Percentiles rank a stretch among this genome's conserved stretches.
Conservation (phyloP, 2,329 filamentous ascomycete genomes). For the Cyphellophora europaea region DNA sequence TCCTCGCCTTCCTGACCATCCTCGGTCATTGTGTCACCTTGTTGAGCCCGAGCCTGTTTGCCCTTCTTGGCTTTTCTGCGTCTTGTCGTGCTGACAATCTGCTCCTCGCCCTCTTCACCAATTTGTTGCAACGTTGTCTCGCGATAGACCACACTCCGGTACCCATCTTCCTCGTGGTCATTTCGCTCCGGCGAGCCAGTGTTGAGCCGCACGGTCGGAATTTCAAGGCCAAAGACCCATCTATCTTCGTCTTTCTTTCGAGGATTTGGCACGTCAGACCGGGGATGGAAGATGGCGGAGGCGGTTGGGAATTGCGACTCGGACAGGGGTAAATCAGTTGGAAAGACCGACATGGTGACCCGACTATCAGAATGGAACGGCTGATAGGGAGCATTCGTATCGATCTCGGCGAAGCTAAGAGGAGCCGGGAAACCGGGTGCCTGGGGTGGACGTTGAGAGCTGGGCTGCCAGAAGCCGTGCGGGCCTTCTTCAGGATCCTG, state of each 20-base stretch:
- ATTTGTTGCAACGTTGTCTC: slow-evolving; percentile 2
- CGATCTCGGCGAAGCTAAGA: slow-evolving; percentile 76
- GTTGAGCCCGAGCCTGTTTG: slow-evolving; percentile 55
- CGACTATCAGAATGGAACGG: slow-evolving; percentile 89
- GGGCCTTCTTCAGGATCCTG: slow-evolving; percentile 2
- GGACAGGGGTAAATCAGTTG: slow-evolving; percentile 24
- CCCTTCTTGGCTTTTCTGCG: slow-evolving; percentile 46
- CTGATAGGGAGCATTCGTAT: slow-evolving; percentile 90
- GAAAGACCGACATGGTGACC: slow-evolving; percentile 66
- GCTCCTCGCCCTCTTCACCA: slow-evolving; percentile 37
- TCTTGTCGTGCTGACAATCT: slow-evolving; percentile 74
- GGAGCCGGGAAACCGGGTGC: slow-evolving; percentile 29
- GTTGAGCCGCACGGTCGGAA: slow-evolving; percentile 39
- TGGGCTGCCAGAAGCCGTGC: slow-evolving; percentile 35
- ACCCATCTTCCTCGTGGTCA: slow-evolving; percentile 25
- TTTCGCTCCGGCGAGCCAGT: slow-evolving; percentile 36
- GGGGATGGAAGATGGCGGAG: slow-evolving; percentile 21
- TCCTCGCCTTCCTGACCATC: slow-evolving; percentile 53
- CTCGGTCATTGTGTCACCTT: slow-evolving; percentile 67
- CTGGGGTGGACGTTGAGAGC: neutral
- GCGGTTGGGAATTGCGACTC: slow-evolving; percentile 30
- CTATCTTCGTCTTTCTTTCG: slow-evolving; percentile 20
- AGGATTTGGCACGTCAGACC: slow-evolving; percentile 21
- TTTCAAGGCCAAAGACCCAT: slow-evolving; percentile 47
- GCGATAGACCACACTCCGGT: slow-evolving; percentile 2